Evolutionary conservation across 805 yeast species (phyloP), one percentile per base, ranked within the genome.

Genomic region (Monosporozyma siamensis): DNA sequence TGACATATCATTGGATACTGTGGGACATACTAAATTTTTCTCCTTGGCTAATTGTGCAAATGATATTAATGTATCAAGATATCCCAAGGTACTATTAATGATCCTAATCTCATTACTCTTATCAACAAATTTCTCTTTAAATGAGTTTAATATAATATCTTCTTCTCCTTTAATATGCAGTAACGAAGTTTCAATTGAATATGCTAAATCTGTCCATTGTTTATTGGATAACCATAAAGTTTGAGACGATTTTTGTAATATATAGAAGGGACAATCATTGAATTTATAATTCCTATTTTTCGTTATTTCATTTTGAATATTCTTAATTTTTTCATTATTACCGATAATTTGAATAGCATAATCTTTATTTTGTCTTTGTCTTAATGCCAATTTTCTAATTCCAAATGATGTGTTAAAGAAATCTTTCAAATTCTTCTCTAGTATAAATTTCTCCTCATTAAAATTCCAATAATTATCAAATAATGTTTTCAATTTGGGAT

Each of bases 11-110:
- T 72, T 62, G 25, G 72, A 72, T 18, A 90, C 64, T 8, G 51
- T 64, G 0, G 98, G 98, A 41, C 85, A 65, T 0, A 73, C 77
- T 38, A 88, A 69, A 25, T 74, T 65, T 46, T 73, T 74, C 50
- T 86, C 95, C n/a, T 61, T 57, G 0, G 97, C 82, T 12, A 89
- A 62, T 0, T 65, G 59, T 0, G 95, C 80, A 61, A 92, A 84
- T 0, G 95, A 80, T 10, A 78, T 64, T 1, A 83, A 66, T 0
- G 81, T 77, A 59, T 90, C 98, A 5, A 89, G 52, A 40, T 72
- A 71, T 47, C 87, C 95, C 22, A 80, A 61, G 32, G 68, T 51
- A 42, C 68, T 56, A 41, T 83, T 65, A 42, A 75, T 64, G 30
- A 59, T 51, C 32, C 94, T 66, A 3, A 87, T 64, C 2, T 66